These are phyloP conservation scores for Rhodamnia argentea DNA, from an alignment of 345 rosid genomes.

Conservation along the genomic window DNA sequence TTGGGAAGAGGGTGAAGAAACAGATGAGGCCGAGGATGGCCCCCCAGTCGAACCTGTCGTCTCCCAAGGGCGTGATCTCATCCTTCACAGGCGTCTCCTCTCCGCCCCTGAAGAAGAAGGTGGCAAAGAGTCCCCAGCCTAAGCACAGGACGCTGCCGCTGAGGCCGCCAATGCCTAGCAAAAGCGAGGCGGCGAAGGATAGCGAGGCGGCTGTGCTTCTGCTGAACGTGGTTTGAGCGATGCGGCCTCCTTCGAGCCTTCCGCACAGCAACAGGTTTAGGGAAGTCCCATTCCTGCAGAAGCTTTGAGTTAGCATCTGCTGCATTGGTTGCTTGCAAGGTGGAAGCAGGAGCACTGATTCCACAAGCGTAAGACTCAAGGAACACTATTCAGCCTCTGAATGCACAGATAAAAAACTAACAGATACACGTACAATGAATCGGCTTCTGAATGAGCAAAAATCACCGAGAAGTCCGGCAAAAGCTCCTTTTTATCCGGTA, in stretches of 20 bases:
- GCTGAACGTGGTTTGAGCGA: constrained; percentile 85
- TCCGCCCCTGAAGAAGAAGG: constrained; percentile 68
- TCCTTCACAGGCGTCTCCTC: constrained; percentile 86
- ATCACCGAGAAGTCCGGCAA: constrained; percentile 91
- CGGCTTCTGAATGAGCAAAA: not conserved
- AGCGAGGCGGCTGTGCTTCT: constrained; percentile 62
- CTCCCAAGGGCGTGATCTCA: constrained; percentile 67
- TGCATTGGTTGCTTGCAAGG: not conserved
- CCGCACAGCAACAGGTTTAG: constrained; percentile 87
- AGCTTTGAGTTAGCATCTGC: not conserved
- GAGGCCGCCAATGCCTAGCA: constrained; percentile 67
- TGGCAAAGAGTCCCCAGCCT: constrained; percentile 87
- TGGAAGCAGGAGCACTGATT: not conserved
- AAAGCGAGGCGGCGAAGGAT: constrained; percentile 63
- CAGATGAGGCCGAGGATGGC: constrained; percentile 73
- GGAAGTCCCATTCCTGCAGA: constrained; percentile 80
- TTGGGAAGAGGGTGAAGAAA: constrained; percentile 86
- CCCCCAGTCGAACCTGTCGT: constrained; percentile 73
- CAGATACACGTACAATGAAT: not conserved
- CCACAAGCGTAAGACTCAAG: not conserved
- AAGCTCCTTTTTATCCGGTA: constrained; percentile 87
- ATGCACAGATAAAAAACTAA: not conserved
- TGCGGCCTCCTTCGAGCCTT: constrained; percentile 91
- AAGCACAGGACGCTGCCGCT: constrained; percentile 83
- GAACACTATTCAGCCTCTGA: not conserved